These are phyloP conservation scores for Elsinoe batatas DNA, from an alignment of 2,329 filamentous ascomycete genomes.

Conservation along the genomic window DNA sequence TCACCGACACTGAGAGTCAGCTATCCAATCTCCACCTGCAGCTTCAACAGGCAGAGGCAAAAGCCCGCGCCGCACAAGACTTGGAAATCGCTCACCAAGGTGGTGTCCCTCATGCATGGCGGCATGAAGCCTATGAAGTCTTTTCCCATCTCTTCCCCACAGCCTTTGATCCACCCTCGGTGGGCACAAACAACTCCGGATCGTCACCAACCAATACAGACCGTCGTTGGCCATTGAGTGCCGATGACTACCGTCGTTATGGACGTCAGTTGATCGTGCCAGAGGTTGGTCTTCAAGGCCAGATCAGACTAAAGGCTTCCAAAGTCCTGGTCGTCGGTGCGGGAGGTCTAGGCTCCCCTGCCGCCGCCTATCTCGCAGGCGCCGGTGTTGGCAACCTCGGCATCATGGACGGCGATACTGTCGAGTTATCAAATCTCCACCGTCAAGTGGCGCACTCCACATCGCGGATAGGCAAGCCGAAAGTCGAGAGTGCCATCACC, in stretches of 20 bases:
- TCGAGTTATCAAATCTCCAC: slow-evolving; percentile 86
- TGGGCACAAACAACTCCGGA: slow-evolving; percentile 17
- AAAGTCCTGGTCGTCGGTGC: slow-evolving; percentile 74
- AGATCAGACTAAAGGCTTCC: slow-evolving; percentile 60
- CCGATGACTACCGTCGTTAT: slow-evolving; percentile 75
- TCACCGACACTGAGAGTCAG: slow-evolving; percentile 33
- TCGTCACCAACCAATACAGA: not conserved
- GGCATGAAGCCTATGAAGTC: slow-evolving; percentile 32
- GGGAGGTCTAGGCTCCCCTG: slow-evolving; percentile 84
- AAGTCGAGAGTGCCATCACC: slow-evolving; percentile 61
- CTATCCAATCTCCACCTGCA: slow-evolving; percentile 32
- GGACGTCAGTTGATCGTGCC: slow-evolving; percentile 85
- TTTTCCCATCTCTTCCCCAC: slow-evolving; percentile 20
- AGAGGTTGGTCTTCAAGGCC: slow-evolving; percentile 66
- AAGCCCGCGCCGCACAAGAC: slow-evolving; percentile 20
- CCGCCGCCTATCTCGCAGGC: slow-evolving; percentile 83
- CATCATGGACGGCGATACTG: slow-evolving; percentile 75
- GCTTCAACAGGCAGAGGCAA: slow-evolving; percentile 33
- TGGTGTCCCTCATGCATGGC: slow-evolving; percentile 34
- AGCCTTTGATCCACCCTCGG: slow-evolving; percentile 17
- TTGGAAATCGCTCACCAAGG: slow-evolving; percentile 24
- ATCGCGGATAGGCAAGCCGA: slow-evolving; percentile 59
- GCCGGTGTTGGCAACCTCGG: slow-evolving; percentile 78
- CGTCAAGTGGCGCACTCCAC: slow-evolving; percentile 78
- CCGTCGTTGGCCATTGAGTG: slow-evolving; percentile 53